Base-by-base conservation (phyloP, 2,329 filamentous ascomycete species). In the Hymenoscyphus scutula region DNA sequence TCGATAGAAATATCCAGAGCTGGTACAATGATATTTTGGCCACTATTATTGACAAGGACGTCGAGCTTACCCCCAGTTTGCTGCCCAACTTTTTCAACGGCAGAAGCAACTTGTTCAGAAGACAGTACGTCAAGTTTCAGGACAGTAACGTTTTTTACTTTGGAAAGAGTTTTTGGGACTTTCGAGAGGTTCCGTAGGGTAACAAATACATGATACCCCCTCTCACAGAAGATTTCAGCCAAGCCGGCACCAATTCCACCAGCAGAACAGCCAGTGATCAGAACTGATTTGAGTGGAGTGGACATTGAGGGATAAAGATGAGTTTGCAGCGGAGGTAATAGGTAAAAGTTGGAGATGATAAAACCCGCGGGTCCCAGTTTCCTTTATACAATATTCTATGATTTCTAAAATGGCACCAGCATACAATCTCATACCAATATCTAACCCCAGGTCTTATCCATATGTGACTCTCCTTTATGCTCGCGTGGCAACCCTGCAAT, bases 21-120 rank as follows among this genome's bases (percentile, higher is more conserved):
- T 5, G 75, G 73, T 62, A 70, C 69, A 8, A 65, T 59, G 56
- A 72, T 71, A 45, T 71, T 71, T 19, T 68, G 65, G 11, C 76
- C 78, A 6, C 77, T 75, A 67, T 80, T 81, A 67, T 81, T 80
- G 61, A 80, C 69, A 7, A 81, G 75, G 30, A 79, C 71, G 63
- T 80, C 75, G n/a, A 80, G 73, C 25, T 66, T 74, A 13, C 74
- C 74, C 13, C 74, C 74, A 0, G 76, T 76, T 19, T 72, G 67
- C 15, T 61, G 59, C 4, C 66, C 61, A 41, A 80, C 73, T 17
- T 69, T 62, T 3, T 69, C 66, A 23, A 74, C 73, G 0, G 72
- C 72, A 3, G 62, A 58, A 0, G 63, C 62, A 56, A 81, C 76
- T 2, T 74, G 77, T 1, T 70, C 64, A 2, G 69, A 32, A 17